Evolutionary conservation across 148 eudicot species (phyloP).

Genomic region (Cornus florida): DNA sequence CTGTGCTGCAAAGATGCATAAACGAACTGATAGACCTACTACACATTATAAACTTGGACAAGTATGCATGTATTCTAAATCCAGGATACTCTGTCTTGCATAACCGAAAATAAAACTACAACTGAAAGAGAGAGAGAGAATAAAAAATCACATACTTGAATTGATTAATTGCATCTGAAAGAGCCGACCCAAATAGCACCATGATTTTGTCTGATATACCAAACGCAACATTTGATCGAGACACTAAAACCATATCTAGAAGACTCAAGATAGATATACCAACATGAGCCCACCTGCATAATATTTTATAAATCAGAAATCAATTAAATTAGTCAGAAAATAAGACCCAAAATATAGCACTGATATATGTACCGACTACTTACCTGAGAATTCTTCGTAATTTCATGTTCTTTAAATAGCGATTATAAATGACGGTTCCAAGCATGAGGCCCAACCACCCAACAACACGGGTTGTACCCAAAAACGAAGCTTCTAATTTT

Average conservation of each 20-base stretch:
- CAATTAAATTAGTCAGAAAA: background rate
- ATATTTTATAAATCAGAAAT: background rate
- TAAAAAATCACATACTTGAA: constrained; percentile 63
- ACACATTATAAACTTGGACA: background rate
- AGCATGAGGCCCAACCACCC: constrained; percentile 97
- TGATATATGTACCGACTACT: constrained; percentile 19
- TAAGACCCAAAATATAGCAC: background rate
- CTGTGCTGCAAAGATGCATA: background rate
- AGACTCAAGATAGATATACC: constrained; percentile 56
- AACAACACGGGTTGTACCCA: constrained; percentile 83
- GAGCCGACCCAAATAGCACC: constrained; percentile 86
- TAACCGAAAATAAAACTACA: background rate
- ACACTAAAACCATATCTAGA: constrained; percentile 73
- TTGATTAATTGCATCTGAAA: constrained; percentile 86
- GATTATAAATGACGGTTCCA: constrained; percentile 83
- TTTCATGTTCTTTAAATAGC: constrained; percentile 71
- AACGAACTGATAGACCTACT: background rate
- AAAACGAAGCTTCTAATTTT: constrained; percentile 81
- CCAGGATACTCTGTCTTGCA: background rate
- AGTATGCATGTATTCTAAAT: background rate
- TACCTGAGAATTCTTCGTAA: constrained; percentile 76
- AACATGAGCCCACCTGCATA: constrained; percentile 77
- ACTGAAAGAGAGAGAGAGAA: background rate
- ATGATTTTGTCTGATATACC: constrained; percentile 79
- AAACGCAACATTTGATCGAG: constrained; percentile 57